Evolutionary conservation across 2,329 filamentous ascomycete species (phyloP).

Genomic region (Stachybotrys chlorohalonatus): DNA sequence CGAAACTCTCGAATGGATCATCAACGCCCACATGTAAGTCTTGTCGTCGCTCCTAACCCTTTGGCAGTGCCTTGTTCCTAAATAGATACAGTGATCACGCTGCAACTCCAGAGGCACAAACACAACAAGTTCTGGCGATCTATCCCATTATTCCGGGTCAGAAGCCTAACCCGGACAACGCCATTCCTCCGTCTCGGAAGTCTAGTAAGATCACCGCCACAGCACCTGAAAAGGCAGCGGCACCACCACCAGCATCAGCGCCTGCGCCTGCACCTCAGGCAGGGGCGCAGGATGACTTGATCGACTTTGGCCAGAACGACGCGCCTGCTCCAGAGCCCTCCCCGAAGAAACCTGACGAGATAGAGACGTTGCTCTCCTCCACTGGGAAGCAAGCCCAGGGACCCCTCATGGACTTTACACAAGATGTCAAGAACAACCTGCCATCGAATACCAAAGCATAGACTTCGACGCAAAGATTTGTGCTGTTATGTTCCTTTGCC

Average conservation of each 20-base stretch:
- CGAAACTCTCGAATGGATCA: constrained; percentile 90
- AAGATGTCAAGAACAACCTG: constrained; percentile 42
- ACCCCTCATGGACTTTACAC: constrained; percentile 46
- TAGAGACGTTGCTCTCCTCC: constrained; percentile 32
- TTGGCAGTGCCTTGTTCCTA: constrained; percentile 1
- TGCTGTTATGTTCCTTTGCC: not conserved
- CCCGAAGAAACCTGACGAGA: constrained; percentile 21
- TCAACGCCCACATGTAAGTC: constrained; percentile 75
- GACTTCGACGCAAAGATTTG: constrained; percentile 3
- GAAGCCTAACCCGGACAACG: constrained; percentile 41
- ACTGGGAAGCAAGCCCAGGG: constrained; percentile 40
- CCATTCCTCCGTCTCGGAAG: constrained; percentile 39
- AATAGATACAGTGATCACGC: constrained; percentile 17
- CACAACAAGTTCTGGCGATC: constrained; percentile 77
- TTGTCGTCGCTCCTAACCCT: no score
- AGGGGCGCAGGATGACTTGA: constrained; percentile 32
- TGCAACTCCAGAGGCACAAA: constrained; percentile 57
- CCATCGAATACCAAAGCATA: constrained; percentile 21
- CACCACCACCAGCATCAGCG: not conserved
- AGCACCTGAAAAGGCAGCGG: constrained; percentile 1
- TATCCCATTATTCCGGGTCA: constrained; percentile 79
- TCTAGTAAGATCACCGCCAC: constrained; percentile 3
- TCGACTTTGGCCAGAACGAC: constrained; percentile 43
- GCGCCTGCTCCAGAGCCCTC: constrained; percentile 2
- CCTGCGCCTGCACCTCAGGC: constrained; percentile 5